Evolutionary conservation across 805 yeast genomes (phyloP).

Genomic region (Candida vartiovaarae): DNA sequence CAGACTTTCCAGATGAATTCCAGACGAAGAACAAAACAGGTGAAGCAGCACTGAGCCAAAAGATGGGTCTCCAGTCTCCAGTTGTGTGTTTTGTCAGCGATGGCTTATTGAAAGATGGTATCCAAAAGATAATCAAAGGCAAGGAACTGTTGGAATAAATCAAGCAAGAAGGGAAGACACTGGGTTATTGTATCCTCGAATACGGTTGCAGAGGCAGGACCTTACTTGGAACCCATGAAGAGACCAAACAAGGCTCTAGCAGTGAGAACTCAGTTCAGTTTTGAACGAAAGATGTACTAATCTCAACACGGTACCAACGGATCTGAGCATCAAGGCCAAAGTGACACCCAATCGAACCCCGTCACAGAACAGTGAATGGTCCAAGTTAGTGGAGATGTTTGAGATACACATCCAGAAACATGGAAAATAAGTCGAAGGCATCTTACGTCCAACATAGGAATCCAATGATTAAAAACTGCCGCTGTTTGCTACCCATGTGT

Average conservation of each 20-base stretch:
- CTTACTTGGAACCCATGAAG: conserved; percentile 44
- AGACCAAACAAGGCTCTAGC: conserved; percentile 58
- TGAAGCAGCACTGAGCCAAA: conserved; percentile 61
- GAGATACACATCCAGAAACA: conserved; percentile 40
- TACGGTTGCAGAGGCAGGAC: conserved; percentile 36
- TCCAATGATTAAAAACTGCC: conserved; percentile 49
- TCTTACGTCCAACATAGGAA: conserved; percentile 60
- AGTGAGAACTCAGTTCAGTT: conserved; percentile 52
- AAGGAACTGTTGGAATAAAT: conserved; percentile 76
- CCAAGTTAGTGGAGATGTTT: conserved; percentile 39
- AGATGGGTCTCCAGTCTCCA: conserved; percentile 54
- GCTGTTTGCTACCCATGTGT: conserved; percentile 39
- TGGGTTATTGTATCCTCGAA: conserved; percentile 41
- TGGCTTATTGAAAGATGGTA: conserved; percentile 58
- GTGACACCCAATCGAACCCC: conserved; percentile 50
- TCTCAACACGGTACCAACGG: conserved; percentile 59
- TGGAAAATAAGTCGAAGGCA: conserved; percentile 57
- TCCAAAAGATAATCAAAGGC: conserved; percentile 63
- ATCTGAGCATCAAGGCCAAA: conserved; percentile 58
- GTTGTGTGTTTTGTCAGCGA: conserved; percentile 38
- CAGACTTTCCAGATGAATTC: conserved; percentile 31
- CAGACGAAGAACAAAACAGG: conserved; percentile 29
- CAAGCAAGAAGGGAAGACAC: conserved; percentile 53
- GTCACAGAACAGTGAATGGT: conserved; percentile 30
- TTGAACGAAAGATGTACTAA: conserved; percentile 56